Evolutionary conservation across 805 yeast genomes (phyloP).

Genomic region (Cyberlindnera meyerae): DNA sequence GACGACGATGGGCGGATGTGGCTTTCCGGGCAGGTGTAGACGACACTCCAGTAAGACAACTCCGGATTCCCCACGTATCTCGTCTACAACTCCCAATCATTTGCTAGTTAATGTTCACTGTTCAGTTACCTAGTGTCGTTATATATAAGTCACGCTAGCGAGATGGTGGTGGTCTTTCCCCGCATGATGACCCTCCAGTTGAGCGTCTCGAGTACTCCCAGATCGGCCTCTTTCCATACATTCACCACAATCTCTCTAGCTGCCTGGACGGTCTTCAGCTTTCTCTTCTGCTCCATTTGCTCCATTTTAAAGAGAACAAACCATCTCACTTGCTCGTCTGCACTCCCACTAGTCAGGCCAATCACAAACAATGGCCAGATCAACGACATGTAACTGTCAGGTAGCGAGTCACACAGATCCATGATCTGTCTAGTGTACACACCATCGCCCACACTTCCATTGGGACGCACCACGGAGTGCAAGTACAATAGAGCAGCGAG

Average conservation of each 20-base stretch:
- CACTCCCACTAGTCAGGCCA: conserved; percentile 29
- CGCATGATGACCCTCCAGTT: conserved; percentile 36
- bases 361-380: conserved; percentile 39
- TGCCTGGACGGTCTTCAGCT: conserved; percentile 33
- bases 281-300: conserved; percentile 33
- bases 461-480: conserved; percentile 32
- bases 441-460: no score
- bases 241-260: conserved; percentile 32
- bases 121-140: no score
- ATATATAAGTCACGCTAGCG: conserved; percentile 37
- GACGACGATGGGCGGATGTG: neutral
- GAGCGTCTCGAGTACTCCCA: conserved; percentile 20
- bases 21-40: conserved; percentile 8
- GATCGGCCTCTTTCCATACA: conserved; percentile 39
- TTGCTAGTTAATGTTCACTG: no score
- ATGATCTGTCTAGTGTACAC: conserved; percentile 23
- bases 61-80: no score
- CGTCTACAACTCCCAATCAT: no score
- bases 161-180: conserved; percentile 33
- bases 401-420: conserved; percentile 22
- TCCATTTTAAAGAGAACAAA: conserved; percentile 32
- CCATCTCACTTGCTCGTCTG: conserved; percentile 34
- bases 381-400: conserved; percentile 32
- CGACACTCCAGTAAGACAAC: no score
- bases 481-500: conserved; percentile 32